A percentile compares a stretch with the other conserved stretches of the same genome.
Conservation (phyloP, 805 yeast genomes). For the Sugiyamaella chiloensis region DNA sequence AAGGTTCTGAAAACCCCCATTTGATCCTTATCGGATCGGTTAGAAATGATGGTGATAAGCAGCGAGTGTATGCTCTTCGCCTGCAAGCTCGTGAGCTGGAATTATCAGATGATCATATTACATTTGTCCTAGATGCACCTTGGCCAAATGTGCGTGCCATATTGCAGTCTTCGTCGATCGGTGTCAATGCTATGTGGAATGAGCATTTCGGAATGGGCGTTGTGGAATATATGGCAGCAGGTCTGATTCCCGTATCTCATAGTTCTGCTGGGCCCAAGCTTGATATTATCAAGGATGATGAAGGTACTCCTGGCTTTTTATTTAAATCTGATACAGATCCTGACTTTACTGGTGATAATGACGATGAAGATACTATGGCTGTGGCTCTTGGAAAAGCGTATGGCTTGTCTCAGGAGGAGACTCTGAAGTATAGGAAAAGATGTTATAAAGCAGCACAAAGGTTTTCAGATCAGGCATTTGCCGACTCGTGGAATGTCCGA, state of each 20-base stretch:
- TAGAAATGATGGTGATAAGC: slow-evolving; percentile 62
- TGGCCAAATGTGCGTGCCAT: slow-evolving; percentile 57
- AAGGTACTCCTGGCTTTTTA: slow-evolving; percentile 67
- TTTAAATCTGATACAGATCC: slow-evolving; percentile 73
- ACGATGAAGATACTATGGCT: slow-evolving; percentile 45
- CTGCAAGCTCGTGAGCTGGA: slow-evolving; percentile 41
- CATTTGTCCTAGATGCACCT: slow-evolving; percentile 70
- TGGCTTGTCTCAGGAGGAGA: slow-evolving; percentile 37
- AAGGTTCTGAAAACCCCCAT: slow-evolving; percentile 42
- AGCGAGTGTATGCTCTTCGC: slow-evolving; percentile 51
- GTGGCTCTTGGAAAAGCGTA: slow-evolving; percentile 47
- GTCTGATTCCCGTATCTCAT: slow-evolving; percentile 84
- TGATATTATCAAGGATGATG: slow-evolving; percentile 68
- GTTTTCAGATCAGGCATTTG: slow-evolving; percentile 63
- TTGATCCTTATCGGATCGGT: slow-evolving; percentile 82
- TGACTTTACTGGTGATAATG: slow-evolving; percentile 42
- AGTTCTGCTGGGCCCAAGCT: slow-evolving; percentile 92
- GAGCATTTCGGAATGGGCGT: slow-evolving; percentile 98
- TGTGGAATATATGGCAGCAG: slow-evolving; percentile 86
- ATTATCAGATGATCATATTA: slow-evolving; percentile 41
- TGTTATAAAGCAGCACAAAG: slow-evolving; percentile 43
- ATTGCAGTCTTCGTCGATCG: slow-evolving; percentile 59
- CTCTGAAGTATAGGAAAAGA: slow-evolving; percentile 42
- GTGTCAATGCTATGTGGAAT: slow-evolving; percentile 98
- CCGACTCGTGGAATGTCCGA: slow-evolving; percentile 46